These are phyloP conservation scores for Botrytis aclada DNA, from an alignment of 2,329 filamentous ascomycete genomes.

Conservation along the genomic window DNA sequence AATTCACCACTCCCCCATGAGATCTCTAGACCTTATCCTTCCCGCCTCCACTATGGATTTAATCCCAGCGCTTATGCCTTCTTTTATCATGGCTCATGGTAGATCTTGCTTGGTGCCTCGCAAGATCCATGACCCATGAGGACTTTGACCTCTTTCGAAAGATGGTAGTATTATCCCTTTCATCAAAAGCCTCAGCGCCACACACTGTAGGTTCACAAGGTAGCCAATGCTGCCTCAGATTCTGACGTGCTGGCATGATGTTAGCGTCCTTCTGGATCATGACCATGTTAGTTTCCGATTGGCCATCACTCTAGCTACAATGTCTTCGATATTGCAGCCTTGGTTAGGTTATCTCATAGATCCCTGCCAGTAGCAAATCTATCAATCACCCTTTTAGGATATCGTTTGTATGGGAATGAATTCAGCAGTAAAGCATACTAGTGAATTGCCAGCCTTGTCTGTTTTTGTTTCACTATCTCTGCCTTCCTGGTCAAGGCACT, in stretches of 20 bases:
- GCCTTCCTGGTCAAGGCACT: constrained; percentile 10
- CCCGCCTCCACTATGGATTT: constrained; percentile 20
- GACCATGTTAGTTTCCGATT: constrained; percentile 2
- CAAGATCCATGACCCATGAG: constrained; percentile 33
- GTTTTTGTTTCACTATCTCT: constrained; percentile 15
- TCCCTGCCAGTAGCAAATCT: not conserved
- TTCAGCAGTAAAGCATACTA: constrained; percentile 8
- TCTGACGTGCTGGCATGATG: constrained; percentile 10
- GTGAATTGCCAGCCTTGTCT: constrained; percentile 7
- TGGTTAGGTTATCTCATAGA: constrained; percentile 6
- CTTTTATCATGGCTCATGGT: constrained; percentile 22
- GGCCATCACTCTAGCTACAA: not conserved
- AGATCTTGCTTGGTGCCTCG: constrained; percentile 34
- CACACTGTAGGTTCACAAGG: constrained; percentile 23
- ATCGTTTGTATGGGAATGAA: not conserved
- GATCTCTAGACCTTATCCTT: constrained; percentile 23
- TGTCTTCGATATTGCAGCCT: constrained; percentile 14
- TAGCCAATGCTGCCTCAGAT: constrained; percentile 12
- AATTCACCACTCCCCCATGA: not conserved
- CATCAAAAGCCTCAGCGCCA: constrained; percentile 28
- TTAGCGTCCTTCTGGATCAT: not conserved
- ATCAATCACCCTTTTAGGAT: constrained; percentile 12
- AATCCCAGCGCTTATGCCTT: constrained; percentile 6
- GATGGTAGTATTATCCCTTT: constrained; percentile 22
- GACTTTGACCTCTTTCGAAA: constrained; percentile 33